Conservation (phyloP, 148 eudicot genomes). For the Rhododendron ovatum region DNA sequence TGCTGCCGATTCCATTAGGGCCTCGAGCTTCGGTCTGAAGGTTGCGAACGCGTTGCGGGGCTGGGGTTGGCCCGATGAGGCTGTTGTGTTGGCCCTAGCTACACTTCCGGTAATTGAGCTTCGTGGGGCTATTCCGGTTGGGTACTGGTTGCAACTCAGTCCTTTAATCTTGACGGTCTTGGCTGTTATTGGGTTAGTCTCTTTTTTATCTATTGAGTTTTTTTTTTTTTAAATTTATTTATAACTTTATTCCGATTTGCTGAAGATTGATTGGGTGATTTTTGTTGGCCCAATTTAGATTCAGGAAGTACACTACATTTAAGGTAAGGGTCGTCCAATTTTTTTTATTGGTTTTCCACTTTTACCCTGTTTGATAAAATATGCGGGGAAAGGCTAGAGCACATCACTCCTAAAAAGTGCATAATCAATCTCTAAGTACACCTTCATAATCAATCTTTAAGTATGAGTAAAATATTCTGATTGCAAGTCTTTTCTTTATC, state of each 20-base stretch:
- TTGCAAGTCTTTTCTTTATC: no score
- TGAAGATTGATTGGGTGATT: not conserved
- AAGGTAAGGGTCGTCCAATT: not conserved
- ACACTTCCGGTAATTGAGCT: slow-evolving; percentile 93
- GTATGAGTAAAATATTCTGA: not conserved
- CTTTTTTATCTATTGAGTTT: not conserved
- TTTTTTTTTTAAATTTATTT: not conserved
- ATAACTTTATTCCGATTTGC: not conserved
- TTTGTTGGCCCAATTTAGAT: not conserved
- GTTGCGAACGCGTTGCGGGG: slow-evolving; percentile 61
- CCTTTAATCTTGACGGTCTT: slow-evolving; percentile 58
- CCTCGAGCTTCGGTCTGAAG: slow-evolving; percentile 75
- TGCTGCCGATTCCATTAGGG: slow-evolving; percentile 58
- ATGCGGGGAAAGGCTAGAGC: no score
- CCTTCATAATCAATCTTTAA: not conserved
- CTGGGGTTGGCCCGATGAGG: slow-evolving; percentile 84
- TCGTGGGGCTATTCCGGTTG: slow-evolving; percentile 99
- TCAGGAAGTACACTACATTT: not conserved
- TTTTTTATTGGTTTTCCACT: no score
- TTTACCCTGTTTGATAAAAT: no score
- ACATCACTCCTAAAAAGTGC: no score
- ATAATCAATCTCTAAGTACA: no score
- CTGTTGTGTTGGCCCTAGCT: slow-evolving; percentile 77
- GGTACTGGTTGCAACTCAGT: slow-evolving; percentile 84
- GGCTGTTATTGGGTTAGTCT: slow-evolving; percentile 76